Conservation (phyloP, 495 filamentous ascomycete genomes). For the Tuber melanosporum region DNA sequence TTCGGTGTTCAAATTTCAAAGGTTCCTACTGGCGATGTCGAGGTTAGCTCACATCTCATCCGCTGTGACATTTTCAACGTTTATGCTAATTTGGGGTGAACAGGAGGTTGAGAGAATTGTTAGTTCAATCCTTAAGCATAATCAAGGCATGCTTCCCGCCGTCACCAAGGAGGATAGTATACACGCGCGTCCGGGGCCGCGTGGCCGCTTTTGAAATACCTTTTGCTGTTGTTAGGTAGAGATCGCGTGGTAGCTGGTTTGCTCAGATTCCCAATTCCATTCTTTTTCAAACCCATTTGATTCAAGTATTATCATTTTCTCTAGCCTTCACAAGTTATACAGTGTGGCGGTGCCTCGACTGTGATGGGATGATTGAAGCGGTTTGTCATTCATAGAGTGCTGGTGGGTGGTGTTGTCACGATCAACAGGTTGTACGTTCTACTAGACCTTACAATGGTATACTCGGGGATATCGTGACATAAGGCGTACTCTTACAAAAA, state of each 20-base stretch:
- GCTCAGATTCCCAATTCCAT: neutral
- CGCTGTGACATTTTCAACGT: neutral
- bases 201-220: neutral
- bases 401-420: neutral
- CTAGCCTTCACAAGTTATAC: neutral
- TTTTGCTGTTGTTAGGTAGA: neutral
- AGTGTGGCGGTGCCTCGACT: neutral
- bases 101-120: slow-evolving; percentile 38
- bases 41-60: slow-evolving; percentile 19
- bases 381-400: neutral
- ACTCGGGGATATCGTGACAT: neutral
- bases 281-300: neutral
- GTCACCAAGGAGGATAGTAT: neutral
- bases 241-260: neutral
- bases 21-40: slow-evolving; percentile 37
- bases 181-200: neutral
- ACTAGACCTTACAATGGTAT: neutral
- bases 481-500: neutral
- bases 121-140: slow-evolving; percentile 31
- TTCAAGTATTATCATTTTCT: neutral
- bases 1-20: slow-evolving; percentile 35
- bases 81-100: neutral
- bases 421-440: neutral
- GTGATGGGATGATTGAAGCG: neutral
- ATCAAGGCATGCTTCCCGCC: neutral